Base-by-base conservation (phyloP, 2,329 filamentous ascomycete genomes). In the Xylariaceae sp. region DNA sequence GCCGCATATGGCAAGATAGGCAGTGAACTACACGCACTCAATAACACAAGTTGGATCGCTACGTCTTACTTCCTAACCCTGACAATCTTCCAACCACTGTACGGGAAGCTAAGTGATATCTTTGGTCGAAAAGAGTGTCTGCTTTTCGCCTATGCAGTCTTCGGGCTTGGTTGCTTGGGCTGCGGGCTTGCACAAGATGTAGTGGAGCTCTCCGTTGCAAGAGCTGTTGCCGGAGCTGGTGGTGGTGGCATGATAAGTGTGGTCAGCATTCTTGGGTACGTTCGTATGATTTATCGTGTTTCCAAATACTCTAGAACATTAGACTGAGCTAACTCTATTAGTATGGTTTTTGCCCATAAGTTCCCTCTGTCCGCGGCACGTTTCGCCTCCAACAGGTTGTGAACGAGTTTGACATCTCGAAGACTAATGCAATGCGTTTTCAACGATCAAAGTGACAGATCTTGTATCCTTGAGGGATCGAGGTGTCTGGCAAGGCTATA, bases 1-100 rank as follows among this genome's bases (percentile, higher is more conserved):
- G 83, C 84, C n/a, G 85, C 80, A n/a, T 91, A 91, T 67, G 87
- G 86, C 45, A 83, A 80, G 56, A 92, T 93, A 61, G 88, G 88
- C 11, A 89, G 80, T 51, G 89, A 92, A 57, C 73, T 93, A 28
- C 76, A 88, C 47, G 87, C 88, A 1, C 75, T 93, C 47, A 89
- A 87, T 64, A 82, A 81, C 58, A 90, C 87, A 4, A 87, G 82
- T 31, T 66, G 64, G 63, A 59, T 66, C 46, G 61, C 60, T 2
- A 67, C 64, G 31, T 63, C 63, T 42, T 67, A 64, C 48, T 63
- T 66, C 51, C 53, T 68, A 9, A 63, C 62, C 16, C 62, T 63
- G 55, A 73, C 75, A 0, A 72, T 72, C 4, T 70, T 77, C 42
- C 76, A 77, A 54, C 77, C 77, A 0, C 55, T 78, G 0, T 77